A percentile compares a stretch with the other conserved stretches of the same genome.
Conservation (phyloP, 192 early-diverging fungal genomes). For the Entophlyctis luteolus region DNA sequence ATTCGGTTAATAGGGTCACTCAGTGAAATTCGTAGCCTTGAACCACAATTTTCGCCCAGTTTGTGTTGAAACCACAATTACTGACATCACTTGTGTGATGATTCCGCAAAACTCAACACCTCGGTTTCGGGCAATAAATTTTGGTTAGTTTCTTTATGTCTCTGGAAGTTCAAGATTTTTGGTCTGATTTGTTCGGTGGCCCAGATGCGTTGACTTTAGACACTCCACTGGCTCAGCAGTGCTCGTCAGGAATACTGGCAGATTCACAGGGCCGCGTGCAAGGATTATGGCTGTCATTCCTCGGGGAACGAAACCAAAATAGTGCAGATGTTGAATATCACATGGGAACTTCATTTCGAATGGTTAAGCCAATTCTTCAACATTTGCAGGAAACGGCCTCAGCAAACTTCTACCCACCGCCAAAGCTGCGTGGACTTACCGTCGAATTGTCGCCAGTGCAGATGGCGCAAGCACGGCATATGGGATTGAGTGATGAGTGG, state of each 20-base stretch:
- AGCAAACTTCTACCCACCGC: conserved; percentile 1
- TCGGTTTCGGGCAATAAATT: conserved; percentile 67
- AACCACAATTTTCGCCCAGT: conserved; percentile 54
- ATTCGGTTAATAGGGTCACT: too few species aligned
- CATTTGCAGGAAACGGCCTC: conserved; percentile 18
- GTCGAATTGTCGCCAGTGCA: conserved; percentile 45
- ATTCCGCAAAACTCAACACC: conserved; percentile 54
- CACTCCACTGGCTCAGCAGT: conserved; percentile 77
- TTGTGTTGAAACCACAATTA: conserved; percentile 46
- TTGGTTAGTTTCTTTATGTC: conserved; percentile 32
- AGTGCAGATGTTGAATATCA: conserved; percentile 52
- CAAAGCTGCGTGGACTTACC: conserved; percentile 37
- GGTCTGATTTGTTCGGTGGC: neutral
- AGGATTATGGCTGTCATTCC: conserved; percentile 70
- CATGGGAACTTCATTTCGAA: conserved; percentile 30
- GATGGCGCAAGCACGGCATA: conserved; percentile 44
- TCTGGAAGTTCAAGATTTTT: neutral
- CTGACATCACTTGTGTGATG: conserved; percentile 47
- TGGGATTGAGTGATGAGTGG: conserved; percentile 51
- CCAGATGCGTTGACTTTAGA: conserved; percentile 72
- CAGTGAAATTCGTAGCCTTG: conserved; percentile 42
- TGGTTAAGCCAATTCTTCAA: conserved; percentile 36
- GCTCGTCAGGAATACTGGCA: conserved; percentile 67
- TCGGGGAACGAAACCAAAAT: conserved; percentile 66
- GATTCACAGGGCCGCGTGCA: conserved; percentile 64